Evolutionary conservation across 495 filamentous ascomycete genomes (phyloP).

Genomic region (Lichina pygmaea): DNA sequence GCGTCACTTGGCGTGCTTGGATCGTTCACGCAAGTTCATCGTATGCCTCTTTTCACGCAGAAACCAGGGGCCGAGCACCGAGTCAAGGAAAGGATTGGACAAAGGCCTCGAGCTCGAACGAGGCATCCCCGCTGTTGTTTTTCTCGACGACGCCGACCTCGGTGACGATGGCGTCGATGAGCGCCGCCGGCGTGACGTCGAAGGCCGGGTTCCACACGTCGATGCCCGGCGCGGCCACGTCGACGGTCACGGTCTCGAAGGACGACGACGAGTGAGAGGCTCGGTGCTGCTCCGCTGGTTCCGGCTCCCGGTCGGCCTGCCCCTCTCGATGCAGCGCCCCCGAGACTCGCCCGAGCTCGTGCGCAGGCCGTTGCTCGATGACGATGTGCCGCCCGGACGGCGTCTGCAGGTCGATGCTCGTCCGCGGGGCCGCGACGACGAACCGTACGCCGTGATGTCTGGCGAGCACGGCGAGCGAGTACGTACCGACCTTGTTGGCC

Average conservation of each 20-base stretch:
- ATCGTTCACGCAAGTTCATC: too few relatives aligned
- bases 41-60: too few relatives aligned
- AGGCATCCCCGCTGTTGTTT: slow-evolving; percentile 41
- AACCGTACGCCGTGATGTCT: slow-evolving; percentile 76
- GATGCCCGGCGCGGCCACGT: slow-evolving; percentile 58
- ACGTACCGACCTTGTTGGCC: slow-evolving; percentile 98
- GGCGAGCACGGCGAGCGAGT: slow-evolving; percentile 63
- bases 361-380: slow-evolving; percentile 60
- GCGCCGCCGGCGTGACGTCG: slow-evolving; percentile 61
- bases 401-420: slow-evolving; percentile 73
- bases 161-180: slow-evolving; percentile 87
- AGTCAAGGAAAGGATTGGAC: too few relatives aligned
- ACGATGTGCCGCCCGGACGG: slow-evolving; percentile 45
- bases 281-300: too few relatives aligned
- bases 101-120: slow-evolving; percentile 29
- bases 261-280: neutral
- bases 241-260: slow-evolving; percentile 27
- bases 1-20: too few relatives aligned
- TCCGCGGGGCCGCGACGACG: slow-evolving; percentile 79
- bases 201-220: slow-evolving; percentile 90
- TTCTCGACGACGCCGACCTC: slow-evolving; percentile 75
- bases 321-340: slow-evolving; percentile 32
- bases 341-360: slow-evolving; percentile 56
- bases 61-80: too few relatives aligned
- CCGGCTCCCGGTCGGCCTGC: slow-evolving; percentile 6